Percentiles rank a stretch among this genome's conserved stretches.
Conservation (phyloP, 2,329 filamentous ascomycete genomes). For the Pyricularia grisea region DNA sequence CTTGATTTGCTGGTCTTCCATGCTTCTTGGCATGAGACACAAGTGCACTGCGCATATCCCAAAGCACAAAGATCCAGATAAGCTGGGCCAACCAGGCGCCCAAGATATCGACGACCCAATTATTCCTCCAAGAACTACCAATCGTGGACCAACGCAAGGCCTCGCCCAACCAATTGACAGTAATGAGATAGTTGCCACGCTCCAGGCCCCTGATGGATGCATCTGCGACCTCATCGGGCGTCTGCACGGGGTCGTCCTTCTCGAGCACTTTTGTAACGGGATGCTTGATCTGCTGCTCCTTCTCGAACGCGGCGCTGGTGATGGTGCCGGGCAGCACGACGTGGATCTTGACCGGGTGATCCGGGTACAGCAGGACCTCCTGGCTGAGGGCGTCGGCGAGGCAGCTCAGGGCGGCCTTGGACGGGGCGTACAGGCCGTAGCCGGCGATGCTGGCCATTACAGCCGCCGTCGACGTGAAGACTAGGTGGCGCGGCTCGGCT, state of each 20-base stretch:
- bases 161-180: constrained; percentile 62
- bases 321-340: constrained; percentile 82
- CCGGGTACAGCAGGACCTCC: constrained; percentile 79
- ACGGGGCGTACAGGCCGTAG: constrained; percentile 74
- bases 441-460: constrained; percentile 72
- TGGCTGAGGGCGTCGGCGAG: constrained; percentile 76
- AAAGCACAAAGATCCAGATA: constrained; percentile 48
- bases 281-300: constrained; percentile 73
- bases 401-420: constrained; percentile 76
- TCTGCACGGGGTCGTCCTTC: constrained; percentile 70
- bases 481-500: constrained; percentile 60
- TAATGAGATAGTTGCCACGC: constrained; percentile 68
- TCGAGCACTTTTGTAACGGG: constrained; percentile 71
- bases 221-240: constrained; percentile 66
- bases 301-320: constrained; percentile 60
- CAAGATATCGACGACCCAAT: constrained; percentile 49
- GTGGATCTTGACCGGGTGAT: constrained; percentile 61
- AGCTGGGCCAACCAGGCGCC: constrained; percentile 43
- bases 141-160: constrained; percentile 57
- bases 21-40: constrained; percentile 44
- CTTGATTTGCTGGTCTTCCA: constrained; percentile 45
- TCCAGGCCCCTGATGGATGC: constrained; percentile 66
- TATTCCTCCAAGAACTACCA: constrained; percentile 48
- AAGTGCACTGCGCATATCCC: constrained; percentile 49
- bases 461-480: constrained; percentile 74